phyloP scores from a whole-genome alignment of 306 rosid genomes.

The Trifolium subterraneum region DNA sequence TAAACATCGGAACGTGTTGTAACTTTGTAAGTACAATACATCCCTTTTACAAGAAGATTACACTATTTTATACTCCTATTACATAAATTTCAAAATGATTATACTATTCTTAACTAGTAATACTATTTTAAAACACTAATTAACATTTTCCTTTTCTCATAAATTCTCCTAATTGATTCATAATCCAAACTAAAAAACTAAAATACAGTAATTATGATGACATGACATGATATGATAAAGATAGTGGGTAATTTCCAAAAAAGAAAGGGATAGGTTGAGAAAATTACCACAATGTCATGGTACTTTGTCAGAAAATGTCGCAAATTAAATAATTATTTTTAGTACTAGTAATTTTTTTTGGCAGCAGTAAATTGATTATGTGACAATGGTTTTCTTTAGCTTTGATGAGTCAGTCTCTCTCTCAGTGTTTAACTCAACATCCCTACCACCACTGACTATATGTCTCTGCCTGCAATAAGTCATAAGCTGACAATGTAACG shows the following conservation, averaged over 20 bases:
- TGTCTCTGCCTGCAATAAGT: conserved; percentile 31
- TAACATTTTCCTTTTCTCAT: too few species aligned
- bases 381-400: neutral
- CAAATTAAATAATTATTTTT: conserved; percentile 1
- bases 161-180: neutral
- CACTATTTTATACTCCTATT: too few species aligned
- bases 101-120: too few species aligned
- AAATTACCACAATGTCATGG: conserved; percentile 35
- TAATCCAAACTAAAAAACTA: neutral
- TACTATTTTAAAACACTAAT: too few species aligned
- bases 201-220: conserved; percentile 29
- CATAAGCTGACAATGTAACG: conserved; percentile 41
- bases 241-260: conserved; percentile 39
- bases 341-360: too few species aligned
- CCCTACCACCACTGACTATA: conserved; percentile 17
- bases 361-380: neutral
- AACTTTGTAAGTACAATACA: too few species aligned
- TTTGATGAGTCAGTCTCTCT: conserved; percentile 26
- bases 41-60: too few species aligned
- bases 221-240: conserved; percentile 40
- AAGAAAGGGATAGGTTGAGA: neutral
- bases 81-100: too few species aligned
- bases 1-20: too few species aligned
- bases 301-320: conserved; percentile 43
- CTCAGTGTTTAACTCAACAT: conserved; percentile 39